phyloP scores from a whole-genome alignment of 257 asterid species.

The Rhazya stricta region DNA sequence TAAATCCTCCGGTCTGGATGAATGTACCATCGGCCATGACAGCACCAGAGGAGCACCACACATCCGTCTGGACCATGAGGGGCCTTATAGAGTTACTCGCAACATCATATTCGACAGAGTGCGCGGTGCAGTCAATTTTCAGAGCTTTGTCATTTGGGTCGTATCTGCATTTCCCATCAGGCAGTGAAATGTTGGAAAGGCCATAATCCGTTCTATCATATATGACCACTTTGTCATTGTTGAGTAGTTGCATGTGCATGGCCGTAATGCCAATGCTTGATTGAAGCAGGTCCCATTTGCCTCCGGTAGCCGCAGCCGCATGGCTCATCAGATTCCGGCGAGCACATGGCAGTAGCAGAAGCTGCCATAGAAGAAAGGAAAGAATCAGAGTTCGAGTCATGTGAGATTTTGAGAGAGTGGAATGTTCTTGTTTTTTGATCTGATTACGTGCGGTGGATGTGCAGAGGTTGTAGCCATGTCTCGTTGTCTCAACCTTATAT shows the following conservation, averaged over 20 bases:
- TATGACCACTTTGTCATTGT: slow-evolving; percentile 45
- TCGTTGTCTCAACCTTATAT: background rate
- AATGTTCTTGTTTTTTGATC: background rate
- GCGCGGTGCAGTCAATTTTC: slow-evolving; percentile 45
- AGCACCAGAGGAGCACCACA: slow-evolving; percentile 55
- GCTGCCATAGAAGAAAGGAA: slow-evolving; percentile 23
- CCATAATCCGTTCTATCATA: slow-evolving; percentile 51
- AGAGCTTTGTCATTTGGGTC: slow-evolving; percentile 22
- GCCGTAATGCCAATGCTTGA: slow-evolving; percentile 39
- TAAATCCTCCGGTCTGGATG: slow-evolving; percentile 46
- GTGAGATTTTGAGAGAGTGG: background rate
- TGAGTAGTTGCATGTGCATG: slow-evolving; percentile 62
- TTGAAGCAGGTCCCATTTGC: slow-evolving; percentile 38
- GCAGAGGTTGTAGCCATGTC: background rate
- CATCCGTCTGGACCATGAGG: slow-evolving; percentile 36
- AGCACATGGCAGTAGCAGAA: background rate
- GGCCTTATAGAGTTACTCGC: slow-evolving; percentile 34
- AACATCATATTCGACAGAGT: slow-evolving; percentile 50
- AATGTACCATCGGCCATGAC: slow-evolving; percentile 34
- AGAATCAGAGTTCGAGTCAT: slow-evolving; percentile 10
- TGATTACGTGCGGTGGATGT: background rate
- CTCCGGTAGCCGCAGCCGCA: slow-evolving; percentile 21
- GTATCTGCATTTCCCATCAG: slow-evolving; percentile 33
- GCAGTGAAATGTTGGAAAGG: slow-evolving; percentile 36
- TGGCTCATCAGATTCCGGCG: background rate